Percentiles rank a stretch among this genome's conserved stretches.
These are phyloP conservation scores for Kodamaea alishanica DNA, from an alignment of 1,139 yeast genomes.

Conservation along the genomic window DNA sequence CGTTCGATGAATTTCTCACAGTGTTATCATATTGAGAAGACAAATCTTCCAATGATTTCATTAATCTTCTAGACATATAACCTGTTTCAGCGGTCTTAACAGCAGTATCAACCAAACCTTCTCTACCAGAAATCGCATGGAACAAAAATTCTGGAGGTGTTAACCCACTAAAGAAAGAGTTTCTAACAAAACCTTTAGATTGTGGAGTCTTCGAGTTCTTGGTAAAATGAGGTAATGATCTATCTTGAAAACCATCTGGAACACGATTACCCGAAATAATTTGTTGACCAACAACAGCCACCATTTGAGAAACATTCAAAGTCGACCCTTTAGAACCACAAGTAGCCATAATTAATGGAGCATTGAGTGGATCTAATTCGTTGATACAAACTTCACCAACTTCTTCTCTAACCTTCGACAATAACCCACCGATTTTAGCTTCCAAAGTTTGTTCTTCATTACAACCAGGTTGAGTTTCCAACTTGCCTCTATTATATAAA, in stretches of 20 bases:
- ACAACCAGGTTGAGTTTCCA: conserved; percentile 99
- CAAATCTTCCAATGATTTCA: conserved; percentile 96
- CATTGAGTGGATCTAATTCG: conserved; percentile 85
- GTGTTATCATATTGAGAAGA: conserved; percentile 92
- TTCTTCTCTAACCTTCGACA: conserved; percentile 97
- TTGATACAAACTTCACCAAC: conserved; percentile 97
- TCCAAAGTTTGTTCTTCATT: conserved; percentile 97
- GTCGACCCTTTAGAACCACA: conserved; percentile 99
- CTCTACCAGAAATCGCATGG: conserved; percentile 99
- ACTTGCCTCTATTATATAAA: conserved; percentile 74
- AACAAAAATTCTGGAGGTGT: conserved; percentile 96
- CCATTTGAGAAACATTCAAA: conserved; percentile 98
- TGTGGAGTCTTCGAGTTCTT: conserved; percentile 97
- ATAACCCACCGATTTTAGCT: conserved; percentile 92
- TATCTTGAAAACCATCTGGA: conserved; percentile 98
- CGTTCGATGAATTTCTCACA: conserved; percentile 90
- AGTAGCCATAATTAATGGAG: conserved; percentile 98
- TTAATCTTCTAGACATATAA: conserved; percentile 96
- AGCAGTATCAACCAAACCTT: conserved; percentile 98
- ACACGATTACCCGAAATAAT: conserved; percentile 98
- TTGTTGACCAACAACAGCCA: conserved; percentile 99
- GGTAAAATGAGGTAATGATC: conserved; percentile 95
- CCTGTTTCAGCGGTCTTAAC: conserved; percentile 99
- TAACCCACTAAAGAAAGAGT: conserved; percentile 90
- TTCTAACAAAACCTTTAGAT: conserved; percentile 95